phyloP scores from a whole-genome alignment of 306 rosid genomes.

The Styphnolobium japonicum region DNA sequence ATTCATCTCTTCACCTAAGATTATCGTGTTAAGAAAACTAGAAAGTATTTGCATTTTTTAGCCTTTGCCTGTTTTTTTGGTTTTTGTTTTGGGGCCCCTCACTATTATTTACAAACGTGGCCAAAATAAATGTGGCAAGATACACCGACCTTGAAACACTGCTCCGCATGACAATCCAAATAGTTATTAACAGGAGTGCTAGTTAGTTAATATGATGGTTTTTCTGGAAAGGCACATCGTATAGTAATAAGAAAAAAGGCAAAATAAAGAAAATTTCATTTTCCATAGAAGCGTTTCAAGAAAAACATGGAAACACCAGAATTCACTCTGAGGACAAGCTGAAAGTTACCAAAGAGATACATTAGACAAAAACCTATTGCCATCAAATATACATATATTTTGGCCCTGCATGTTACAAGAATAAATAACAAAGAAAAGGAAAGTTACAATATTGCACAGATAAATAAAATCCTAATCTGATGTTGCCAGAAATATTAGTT shows the following conservation, averaged over 20 bases:
- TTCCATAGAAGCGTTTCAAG: not conserved
- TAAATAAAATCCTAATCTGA: constrained; percentile 26
- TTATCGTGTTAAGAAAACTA: too few relatives aligned
- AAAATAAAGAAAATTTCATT: constrained; percentile 3
- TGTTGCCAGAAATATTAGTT: constrained; percentile 27
- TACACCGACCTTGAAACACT: not conserved
- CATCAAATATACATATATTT: constrained; percentile 17
- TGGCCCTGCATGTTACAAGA: constrained; percentile 23
- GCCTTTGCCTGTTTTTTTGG: too few relatives aligned
- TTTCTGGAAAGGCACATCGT: not conserved
- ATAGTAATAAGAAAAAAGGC: not conserved
- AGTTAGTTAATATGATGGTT: not conserved
- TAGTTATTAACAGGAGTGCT: not conserved
- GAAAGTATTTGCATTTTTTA: too few relatives aligned
- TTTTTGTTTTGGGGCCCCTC: too few relatives aligned
- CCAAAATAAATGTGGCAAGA: not conserved
- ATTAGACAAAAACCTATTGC: constrained; percentile 29
- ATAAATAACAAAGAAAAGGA: constrained; percentile 2
- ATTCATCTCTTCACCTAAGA: too few relatives aligned
- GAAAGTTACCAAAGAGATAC: constrained; percentile 12
- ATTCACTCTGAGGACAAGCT: constrained; percentile 27
- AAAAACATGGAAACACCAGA: constrained; percentile 7
- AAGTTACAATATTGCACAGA: constrained; percentile 27
- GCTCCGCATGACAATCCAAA: not conserved
- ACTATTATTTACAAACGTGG: not conserved